Conservation (phyloP, 495 filamentous ascomycete genomes). For the Parmelia sp. region DNA sequence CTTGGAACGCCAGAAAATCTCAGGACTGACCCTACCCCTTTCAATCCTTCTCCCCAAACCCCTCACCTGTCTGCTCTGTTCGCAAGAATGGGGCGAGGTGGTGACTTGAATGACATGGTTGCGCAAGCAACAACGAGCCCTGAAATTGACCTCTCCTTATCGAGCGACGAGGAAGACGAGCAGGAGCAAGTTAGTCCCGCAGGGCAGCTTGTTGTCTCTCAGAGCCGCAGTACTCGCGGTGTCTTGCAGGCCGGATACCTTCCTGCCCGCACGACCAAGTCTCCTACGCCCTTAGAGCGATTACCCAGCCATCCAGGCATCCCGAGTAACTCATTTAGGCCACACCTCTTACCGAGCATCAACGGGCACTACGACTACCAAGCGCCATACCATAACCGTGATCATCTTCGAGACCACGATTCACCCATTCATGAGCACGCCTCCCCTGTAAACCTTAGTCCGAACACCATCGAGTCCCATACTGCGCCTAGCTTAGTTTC, state of each 20-base stretch:
- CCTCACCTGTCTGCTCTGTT: conserved; percentile 71
- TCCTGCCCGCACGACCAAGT: conserved; percentile 52
- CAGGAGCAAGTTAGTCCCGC: conserved; percentile 31
- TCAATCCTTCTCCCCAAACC: conserved; percentile 58
- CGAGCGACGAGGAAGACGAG: conserved; percentile 43
- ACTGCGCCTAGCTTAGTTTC: conserved; percentile 78
- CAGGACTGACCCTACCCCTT: conserved; percentile 24
- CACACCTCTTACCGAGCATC: conserved; percentile 12
- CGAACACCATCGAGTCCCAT: conserved; percentile 72
- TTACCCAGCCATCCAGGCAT: conserved; percentile 52
- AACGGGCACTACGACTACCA: conserved; percentile 22
- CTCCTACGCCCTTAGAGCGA: conserved; percentile 46
- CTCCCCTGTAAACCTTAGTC: conserved; percentile 57
- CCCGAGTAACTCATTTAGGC: conserved; percentile 15
- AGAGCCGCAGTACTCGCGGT: conserved; percentile 33
- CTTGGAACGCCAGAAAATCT: background rate
- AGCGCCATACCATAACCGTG: conserved; percentile 8
- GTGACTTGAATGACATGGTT: conserved; percentile 57
- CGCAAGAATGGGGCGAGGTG: conserved; percentile 54
- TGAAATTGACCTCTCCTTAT: conserved; percentile 36
- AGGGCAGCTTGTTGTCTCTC: conserved; percentile 14
- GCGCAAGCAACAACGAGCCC: conserved; percentile 50
- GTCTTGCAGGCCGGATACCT: conserved; percentile 30
- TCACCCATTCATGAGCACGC: conserved; percentile 5
- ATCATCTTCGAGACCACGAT: conserved; percentile 3